Evolutionary conservation across 192 early-diverging fungal genomes (phyloP).

Genomic region (Coemansia javaensis): DNA sequence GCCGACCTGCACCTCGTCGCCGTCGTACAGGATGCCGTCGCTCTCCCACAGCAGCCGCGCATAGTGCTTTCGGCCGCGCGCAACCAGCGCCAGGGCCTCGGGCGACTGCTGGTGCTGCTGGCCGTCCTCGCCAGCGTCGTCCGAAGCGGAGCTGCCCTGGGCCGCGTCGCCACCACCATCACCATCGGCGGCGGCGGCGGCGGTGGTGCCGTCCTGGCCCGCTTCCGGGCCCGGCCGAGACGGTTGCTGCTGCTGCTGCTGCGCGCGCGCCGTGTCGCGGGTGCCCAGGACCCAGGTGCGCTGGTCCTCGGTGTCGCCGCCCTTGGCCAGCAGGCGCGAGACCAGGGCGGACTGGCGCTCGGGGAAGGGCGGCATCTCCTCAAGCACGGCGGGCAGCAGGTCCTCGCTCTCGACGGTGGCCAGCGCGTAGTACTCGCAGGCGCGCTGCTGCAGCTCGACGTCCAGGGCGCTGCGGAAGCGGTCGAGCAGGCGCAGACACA

Average conservation of each 20-base stretch:
- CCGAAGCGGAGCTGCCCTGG: not conserved
- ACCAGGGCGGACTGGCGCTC: conserved; percentile 89
- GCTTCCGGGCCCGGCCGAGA: not conserved
- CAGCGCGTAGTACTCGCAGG: conserved; percentile 92
- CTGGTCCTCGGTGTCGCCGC: conserved; percentile 90
- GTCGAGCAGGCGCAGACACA: conserved; percentile 80
- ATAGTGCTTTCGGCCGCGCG: conserved; percentile 46
- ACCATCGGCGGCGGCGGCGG: not conserved
- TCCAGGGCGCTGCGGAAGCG: conserved; percentile 85
- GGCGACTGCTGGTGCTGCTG: conserved; percentile 6
- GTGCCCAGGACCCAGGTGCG: conserved; percentile 92
- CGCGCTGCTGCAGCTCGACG: conserved; percentile 94
- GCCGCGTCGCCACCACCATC: not conserved
- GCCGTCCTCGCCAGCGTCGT: not conserved
- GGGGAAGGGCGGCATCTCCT: conserved; percentile 98
- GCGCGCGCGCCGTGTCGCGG: conserved; percentile 63
- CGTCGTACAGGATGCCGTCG: conserved; percentile 93
- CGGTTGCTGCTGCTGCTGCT: not conserved
- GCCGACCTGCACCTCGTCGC: conserved; percentile 82
- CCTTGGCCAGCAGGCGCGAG: conserved; percentile 74
- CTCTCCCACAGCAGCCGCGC: conserved; percentile 60
- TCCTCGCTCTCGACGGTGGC: conserved; percentile 78
- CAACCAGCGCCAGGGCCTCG: conserved; percentile 15
- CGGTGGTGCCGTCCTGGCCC: not conserved
- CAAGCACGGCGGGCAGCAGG: conserved; percentile 86